A percentile compares a stretch with the other conserved stretches of the same genome.
phyloP scores from a whole-genome alignment of 805 yeast species.

The Yamadazyma sp. region DNA sequence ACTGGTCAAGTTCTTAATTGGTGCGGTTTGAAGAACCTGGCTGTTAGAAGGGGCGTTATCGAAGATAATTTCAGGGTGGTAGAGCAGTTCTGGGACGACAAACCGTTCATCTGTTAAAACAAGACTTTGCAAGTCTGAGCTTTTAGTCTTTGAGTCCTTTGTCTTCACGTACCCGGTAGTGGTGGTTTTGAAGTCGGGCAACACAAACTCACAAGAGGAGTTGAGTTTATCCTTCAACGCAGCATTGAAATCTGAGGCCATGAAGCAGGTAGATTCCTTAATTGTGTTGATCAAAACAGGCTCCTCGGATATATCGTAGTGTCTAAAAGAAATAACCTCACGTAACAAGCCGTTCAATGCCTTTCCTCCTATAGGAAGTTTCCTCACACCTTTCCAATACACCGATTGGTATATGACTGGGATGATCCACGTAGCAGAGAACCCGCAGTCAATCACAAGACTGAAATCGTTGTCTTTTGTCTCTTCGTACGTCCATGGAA shows the following conservation, averaged over 20 bases:
- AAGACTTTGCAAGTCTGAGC: conserved; percentile 56
- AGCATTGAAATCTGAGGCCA: conserved; percentile 56
- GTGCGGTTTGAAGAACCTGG: conserved; percentile 40
- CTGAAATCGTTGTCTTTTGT: conserved; percentile 53
- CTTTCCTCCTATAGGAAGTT: conserved; percentile 85
- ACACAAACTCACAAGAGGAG: conserved; percentile 63
- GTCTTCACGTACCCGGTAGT: conserved; percentile 68
- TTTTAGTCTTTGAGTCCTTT: conserved; percentile 30
- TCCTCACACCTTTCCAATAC: conserved; percentile 71
- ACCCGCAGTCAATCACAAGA: conserved; percentile 86
- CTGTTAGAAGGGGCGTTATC: conserved; percentile 33
- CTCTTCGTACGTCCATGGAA: conserved; percentile 21
- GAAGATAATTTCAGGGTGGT: conserved; percentile 72
- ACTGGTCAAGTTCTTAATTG: conserved; percentile 74
- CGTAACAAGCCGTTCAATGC: conserved; percentile 77
- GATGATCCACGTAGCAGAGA: conserved; percentile 78
- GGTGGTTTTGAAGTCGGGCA: conserved; percentile 86
- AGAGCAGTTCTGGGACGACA: conserved; percentile 80
- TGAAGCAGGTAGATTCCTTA: conserved; percentile 74
- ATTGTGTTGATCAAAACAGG: conserved; percentile 79
- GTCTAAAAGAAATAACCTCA: conserved; percentile 84
- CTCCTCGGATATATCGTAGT: conserved; percentile 92
- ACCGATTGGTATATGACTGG: conserved; percentile 82
- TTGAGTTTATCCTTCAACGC: conserved; percentile 41
- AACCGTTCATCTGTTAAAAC: conserved; percentile 81